Conservation (phyloP, 1,284 basidiomycete genomes). For the Amylostereum chailletii region DNA sequence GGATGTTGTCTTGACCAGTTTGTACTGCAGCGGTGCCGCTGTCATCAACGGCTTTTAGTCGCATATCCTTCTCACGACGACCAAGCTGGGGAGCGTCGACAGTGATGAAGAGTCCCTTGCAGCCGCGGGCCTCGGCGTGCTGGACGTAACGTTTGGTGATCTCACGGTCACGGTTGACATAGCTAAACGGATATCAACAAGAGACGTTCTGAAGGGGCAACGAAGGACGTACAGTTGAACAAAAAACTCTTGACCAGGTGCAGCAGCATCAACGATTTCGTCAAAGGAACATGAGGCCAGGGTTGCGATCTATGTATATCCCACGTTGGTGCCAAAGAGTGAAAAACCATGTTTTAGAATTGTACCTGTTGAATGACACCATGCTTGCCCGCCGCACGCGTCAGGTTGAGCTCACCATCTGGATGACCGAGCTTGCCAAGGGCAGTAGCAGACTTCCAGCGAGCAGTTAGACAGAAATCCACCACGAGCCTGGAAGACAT, state of each 20-base stretch:
- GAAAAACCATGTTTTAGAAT: background rate
- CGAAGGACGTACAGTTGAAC: constrained; percentile 53
- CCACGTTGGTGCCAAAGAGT: background rate
- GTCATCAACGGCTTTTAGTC: constrained; percentile 80
- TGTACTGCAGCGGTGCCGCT: too few relatives aligned
- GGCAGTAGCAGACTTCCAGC: constrained; percentile 58
- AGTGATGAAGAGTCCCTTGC: constrained; percentile 85
- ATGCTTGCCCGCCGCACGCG: constrained; percentile 74
- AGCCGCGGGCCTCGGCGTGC: constrained; percentile 75
- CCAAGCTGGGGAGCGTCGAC: constrained; percentile 92
- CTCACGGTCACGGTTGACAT: constrained; percentile 79
- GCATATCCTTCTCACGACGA: constrained; percentile 91
- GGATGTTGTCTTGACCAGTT: too few relatives aligned
- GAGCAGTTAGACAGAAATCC: background rate
- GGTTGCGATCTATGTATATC: constrained; percentile 46
- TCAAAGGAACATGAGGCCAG: constrained; percentile 87
- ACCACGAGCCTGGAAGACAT: background rate
- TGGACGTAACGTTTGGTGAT: constrained; percentile 79
- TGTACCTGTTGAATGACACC: constrained; percentile 83
- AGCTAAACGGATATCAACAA: constrained; percentile 29
- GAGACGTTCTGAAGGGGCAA: background rate
- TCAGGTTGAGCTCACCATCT: constrained; percentile 84
- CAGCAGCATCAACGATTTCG: constrained; percentile 77
- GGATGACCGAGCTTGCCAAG: constrained; percentile 91
- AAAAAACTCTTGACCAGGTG: constrained; percentile 70